Evolutionary conservation across 495 filamentous ascomycete species (phyloP).

Genomic region (Haplographium delicatum): DNA sequence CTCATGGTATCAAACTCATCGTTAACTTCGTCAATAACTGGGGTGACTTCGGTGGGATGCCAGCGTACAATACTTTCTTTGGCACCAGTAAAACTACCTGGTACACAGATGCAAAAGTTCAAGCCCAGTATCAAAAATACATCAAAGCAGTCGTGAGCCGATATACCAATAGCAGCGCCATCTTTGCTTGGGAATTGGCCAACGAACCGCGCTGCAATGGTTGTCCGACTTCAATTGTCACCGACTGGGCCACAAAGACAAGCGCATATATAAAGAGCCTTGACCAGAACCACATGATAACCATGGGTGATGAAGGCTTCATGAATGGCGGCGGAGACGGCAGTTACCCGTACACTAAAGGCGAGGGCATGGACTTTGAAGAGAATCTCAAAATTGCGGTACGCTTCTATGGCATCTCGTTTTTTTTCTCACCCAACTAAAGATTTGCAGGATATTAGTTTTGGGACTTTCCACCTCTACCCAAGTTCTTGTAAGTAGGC

Average conservation of each 20-base stretch:
- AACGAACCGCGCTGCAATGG: constrained; percentile 68
- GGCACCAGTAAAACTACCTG: constrained; percentile 34
- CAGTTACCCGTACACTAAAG: constrained; percentile 48
- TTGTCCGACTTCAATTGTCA: constrained; percentile 53
- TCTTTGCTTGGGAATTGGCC: constrained; percentile 68
- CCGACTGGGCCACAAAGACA: constrained; percentile 55
- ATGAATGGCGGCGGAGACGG: constrained; percentile 33
- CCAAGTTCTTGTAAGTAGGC: constrained; percentile 33
- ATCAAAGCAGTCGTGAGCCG: constrained; percentile 56
- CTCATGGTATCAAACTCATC: constrained; percentile 47
- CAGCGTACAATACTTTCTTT: constrained; percentile 45
- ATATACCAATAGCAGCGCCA: constrained; percentile 49
- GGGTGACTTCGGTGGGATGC: constrained; percentile 63
- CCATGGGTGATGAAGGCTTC: constrained; percentile 57
- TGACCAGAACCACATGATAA: constrained; percentile 63
- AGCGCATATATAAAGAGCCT: constrained; percentile 59
- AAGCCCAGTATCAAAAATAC: constrained; percentile 58
- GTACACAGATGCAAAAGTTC: constrained; percentile 52
- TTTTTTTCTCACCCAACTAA: no score
- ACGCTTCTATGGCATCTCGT: no score
- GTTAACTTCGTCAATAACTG: constrained; percentile 54
- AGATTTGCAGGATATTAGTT: constrained; percentile 42
- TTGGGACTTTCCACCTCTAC: constrained; percentile 62
- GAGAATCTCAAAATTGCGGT: constrained; percentile 40
- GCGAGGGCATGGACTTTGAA: constrained; percentile 56